Evolutionary conservation across 139 green algal species (phyloP), one percentile per base, ranked within the genome.

Genomic region (Trebouxia sp.): DNA sequence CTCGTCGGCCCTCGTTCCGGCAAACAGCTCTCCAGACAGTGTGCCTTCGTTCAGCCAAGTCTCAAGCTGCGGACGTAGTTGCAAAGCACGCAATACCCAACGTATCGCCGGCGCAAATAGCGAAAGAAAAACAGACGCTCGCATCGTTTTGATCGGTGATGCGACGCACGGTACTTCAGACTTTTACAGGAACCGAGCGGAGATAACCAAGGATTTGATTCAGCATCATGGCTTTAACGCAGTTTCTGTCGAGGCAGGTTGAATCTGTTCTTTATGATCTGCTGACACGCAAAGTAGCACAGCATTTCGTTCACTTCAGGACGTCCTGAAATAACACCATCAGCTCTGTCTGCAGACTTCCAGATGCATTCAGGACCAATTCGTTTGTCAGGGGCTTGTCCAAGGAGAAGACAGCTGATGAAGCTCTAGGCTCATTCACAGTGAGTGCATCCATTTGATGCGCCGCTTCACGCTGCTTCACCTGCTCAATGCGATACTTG

Each of bases 151-250:
- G 37, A 85, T 90, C n/a, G 90, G 90, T 0, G 90, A 94, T 53
- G 84, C 83, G 0, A 88, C 84, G 20, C 90, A 94, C 42, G 90
- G 90, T 30, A 94, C 90, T 6, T 41, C 85, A 6, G 88, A 94
- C 15, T 94, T 93, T 51, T 94, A 92, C 43, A 50, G 66, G 5
- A 78, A 85, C 79, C 80, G 90, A 1, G 84, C 85, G 5, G 88
- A 88, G 65, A 81, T 94, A 42, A 93, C 89, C 24, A 82, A 85
- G 66, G 56, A 83, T 37, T 84, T 94, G 3, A 87, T 93, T 51
- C n/a, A 75, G n/a, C 6, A 86, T 45, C 74, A 82, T 8, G 81
- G 81, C 51, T 85, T 88, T 80, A 84, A 79, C 20, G 79, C 79
- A 9, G 85, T 88, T 6, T 35, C 76, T 26, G 72, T 70, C 11